Percentiles rank a stretch among this genome's conserved stretches.
Evolutionary conservation across 331 rosid genomes (phyloP).

Genomic region (Dryas integrifolia): DNA sequence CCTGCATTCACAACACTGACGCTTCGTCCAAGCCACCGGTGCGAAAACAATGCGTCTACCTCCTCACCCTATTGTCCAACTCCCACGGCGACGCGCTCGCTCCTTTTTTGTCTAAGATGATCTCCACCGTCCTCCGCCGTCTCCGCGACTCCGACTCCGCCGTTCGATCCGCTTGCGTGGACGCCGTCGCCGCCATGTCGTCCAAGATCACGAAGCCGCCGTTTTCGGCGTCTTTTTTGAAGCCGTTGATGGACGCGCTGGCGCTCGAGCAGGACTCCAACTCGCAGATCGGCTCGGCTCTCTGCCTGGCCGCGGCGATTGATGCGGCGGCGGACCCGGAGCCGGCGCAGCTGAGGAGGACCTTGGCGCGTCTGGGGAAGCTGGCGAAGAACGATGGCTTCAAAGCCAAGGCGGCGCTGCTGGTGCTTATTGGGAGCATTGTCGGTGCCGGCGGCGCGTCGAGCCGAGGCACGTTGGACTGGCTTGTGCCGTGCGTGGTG

Average conservation of each 20-base stretch:
- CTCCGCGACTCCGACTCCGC: constrained; percentile 79
- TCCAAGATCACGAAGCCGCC: constrained; percentile 69
- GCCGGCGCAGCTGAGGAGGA: constrained; percentile 48
- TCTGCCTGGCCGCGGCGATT: constrained; percentile 85
- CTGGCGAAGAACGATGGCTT: constrained; percentile 67
- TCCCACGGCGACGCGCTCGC: constrained; percentile 77
- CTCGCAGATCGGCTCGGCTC: constrained; percentile 91
- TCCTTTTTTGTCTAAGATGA: constrained; percentile 67
- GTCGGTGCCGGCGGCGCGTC: constrained; percentile 74
- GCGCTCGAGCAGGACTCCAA: constrained; percentile 71
- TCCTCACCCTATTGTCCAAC: constrained; percentile 52
- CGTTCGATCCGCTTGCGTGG: constrained; percentile 80
- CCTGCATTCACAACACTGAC: constrained; percentile 87
- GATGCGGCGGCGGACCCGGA: constrained; percentile 79
- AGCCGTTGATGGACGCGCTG: constrained; percentile 77
- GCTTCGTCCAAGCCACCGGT: constrained; percentile 75
- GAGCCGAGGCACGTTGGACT: constrained; percentile 57
- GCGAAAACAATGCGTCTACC: constrained; percentile 81
- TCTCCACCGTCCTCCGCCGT: constrained; percentile 78
- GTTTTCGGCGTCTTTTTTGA: constrained; percentile 59
- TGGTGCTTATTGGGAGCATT: constrained; percentile 69
- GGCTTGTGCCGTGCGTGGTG: constrained; percentile 74
- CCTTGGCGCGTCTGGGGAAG: constrained; percentile 70
- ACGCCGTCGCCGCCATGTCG: constrained; percentile 74
- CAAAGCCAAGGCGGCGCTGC: constrained; percentile 73